Base-by-base conservation (phyloP, 2,329 filamentous ascomycete genomes). In the Incumbomyces delicatus region DNA sequence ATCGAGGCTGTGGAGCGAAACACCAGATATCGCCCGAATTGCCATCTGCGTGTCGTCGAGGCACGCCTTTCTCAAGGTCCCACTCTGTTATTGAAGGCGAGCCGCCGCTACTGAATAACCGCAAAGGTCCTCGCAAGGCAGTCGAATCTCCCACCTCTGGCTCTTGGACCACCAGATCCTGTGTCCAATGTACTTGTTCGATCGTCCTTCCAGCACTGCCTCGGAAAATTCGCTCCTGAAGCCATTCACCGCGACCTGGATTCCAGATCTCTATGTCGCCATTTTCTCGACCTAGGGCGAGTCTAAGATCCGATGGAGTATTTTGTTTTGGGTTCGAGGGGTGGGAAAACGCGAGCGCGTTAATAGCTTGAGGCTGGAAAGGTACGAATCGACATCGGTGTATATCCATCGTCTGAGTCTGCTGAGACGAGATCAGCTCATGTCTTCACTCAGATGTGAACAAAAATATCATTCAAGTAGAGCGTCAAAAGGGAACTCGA, bases 241-340 rank as follows among this genome's bases (percentile, higher is more conserved):
- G 77, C 92, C 92, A 98, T 51, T 75, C 72, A 40, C 63, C 63
- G 53, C 78, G 78, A 45, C 81, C 70, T 2, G 90, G 88, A 64
- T 95, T 95, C 92, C 92, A 98, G 54, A 98, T 88, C 68, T 98
- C 92, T 57, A 98, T 92, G 61, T 95, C 87, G 57, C 92, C 92
- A 63, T 96, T 95, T 49, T 87, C 85, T 55, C 92, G 83, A 50
- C 92, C 92, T 58, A 98, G 78, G 1, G 92, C 92, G 46, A 96
- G 77, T 56, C 88, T 80, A 46, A 87, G 75, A 39, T 57, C 53
- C 44, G 75, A 80, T 51, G 73, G 77, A 17, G 75, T 73, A 43
- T 67, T 66, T 58, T 74, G 71, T 56, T 66, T 67, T 63, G 64
- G 69, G 53, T 64, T 69, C 17, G 65, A 73, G 16, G 84, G 74